Conservation (phyloP, 1,284 basidiomycete genomes). For the Cutaneotrichosporon cyanovorans region DNA sequence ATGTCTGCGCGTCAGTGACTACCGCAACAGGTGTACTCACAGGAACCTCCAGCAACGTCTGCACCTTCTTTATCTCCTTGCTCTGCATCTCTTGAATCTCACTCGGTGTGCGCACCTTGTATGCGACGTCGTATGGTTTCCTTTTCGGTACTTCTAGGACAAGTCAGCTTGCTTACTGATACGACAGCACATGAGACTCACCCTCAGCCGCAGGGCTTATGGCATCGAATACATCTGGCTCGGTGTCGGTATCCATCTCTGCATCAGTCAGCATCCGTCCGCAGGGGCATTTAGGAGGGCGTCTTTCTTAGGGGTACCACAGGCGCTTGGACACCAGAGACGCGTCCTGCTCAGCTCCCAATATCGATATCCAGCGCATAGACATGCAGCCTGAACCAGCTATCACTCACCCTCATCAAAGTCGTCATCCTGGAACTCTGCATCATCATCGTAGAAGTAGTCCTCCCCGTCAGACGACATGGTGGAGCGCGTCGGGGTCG, state of each 20-base stretch:
- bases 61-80: constrained; percentile 71
- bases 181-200: constrained; percentile 14
- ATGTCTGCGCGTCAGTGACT: constrained; percentile 33
- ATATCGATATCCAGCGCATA: neutral
- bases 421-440: constrained; percentile 32
- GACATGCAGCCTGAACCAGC: neutral
- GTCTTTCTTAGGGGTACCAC: too few relatives aligned
- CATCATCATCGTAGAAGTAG: constrained; percentile 38
- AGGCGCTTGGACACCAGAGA: neutral
- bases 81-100: constrained; percentile 70
- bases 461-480: constrained; percentile 41
- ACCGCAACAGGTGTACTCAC: constrained; percentile 50
- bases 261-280: constrained; percentile 2
- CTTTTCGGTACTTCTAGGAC: constrained; percentile 30
- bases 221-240: constrained; percentile 40
- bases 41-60: constrained; percentile 74
- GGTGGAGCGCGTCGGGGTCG: neutral
- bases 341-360: neutral
- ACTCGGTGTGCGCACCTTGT: constrained; percentile 62
- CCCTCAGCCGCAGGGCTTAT: constrained; percentile 39
- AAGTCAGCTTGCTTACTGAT: constrained; percentile 3
- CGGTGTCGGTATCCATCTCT: constrained; percentile 28
- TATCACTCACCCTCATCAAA: constrained; percentile 25
- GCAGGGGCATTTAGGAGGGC: too few relatives aligned
- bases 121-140: constrained; percentile 45